Conservation (phyloP, 2,329 filamentous ascomycete genomes). For the Mycogone perniciosa region DNA sequence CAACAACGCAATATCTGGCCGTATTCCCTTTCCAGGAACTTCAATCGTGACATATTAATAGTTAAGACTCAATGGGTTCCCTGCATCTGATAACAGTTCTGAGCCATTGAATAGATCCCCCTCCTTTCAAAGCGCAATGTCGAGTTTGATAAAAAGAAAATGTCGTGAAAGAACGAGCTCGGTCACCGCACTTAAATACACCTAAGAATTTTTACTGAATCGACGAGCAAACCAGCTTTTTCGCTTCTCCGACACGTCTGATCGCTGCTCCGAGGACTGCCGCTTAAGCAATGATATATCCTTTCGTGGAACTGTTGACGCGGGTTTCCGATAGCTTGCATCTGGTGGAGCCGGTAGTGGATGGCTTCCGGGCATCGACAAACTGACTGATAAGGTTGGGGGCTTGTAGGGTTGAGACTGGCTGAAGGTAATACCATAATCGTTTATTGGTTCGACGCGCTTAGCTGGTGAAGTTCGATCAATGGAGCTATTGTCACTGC, state of each 20-base stretch:
- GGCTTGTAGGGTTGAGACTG: slow-evolving; percentile 38
- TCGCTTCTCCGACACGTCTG: slow-evolving; percentile 55
- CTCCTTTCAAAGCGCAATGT: not conserved
- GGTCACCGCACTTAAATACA: not conserved
- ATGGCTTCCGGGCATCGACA: slow-evolving; percentile 20
- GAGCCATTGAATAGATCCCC: not conserved
- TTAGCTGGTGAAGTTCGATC: slow-evolving; percentile 61
- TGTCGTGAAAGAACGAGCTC: not conserved
- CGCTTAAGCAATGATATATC: slow-evolving; percentile 24
- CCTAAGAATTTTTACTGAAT: slow-evolving; percentile 58
- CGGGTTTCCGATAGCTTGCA: slow-evolving; percentile 14
- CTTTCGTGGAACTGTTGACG: slow-evolving; percentile 23
- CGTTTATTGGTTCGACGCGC: slow-evolving; percentile 49
- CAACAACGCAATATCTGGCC: not conserved
- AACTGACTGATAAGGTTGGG: slow-evolving; percentile 31
- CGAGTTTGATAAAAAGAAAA: not conserved
- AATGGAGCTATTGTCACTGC: slow-evolving; percentile 87
- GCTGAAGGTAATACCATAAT: slow-evolving; percentile 57
- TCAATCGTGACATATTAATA: slow-evolving; percentile 6
- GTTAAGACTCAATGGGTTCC: not conserved
- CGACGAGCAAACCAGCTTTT: slow-evolving; percentile 84
- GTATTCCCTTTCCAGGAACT: slow-evolving; percentile 1
- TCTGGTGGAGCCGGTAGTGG: slow-evolving; percentile 21
- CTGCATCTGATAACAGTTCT: not conserved
- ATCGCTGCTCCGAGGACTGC: slow-evolving; percentile 22